A percentile compares a stretch with the other conserved stretches of the same genome.
phyloP scores from a whole-genome alignment of 1,284 basidiomycete genomes.

The Schizophyllum amplum region DNA sequence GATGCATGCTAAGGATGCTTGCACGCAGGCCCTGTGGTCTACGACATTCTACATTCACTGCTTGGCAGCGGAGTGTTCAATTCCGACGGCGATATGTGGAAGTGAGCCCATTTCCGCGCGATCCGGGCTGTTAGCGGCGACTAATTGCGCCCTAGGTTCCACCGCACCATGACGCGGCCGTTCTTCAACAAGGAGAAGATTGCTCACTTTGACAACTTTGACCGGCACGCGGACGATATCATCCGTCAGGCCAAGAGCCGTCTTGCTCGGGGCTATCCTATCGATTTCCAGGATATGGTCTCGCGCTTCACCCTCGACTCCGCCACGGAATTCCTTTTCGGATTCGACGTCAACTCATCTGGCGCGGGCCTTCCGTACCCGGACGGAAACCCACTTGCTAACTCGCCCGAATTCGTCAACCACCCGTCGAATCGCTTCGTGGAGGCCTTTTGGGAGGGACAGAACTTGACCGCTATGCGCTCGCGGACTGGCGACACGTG shows the following conservation, averaged over 20 bases:
- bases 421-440: conserved; percentile 10
- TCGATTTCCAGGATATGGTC: conserved; percentile 42
- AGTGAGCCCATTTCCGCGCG: conserved; percentile 17
- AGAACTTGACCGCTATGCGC: conserved; percentile 12
- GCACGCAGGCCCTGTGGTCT: background rate
- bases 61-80: conserved; percentile 9
- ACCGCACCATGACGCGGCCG: conserved; percentile 43
- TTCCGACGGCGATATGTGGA: conserved; percentile 30
- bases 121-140: background rate
- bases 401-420: background rate
- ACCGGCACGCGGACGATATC: conserved; percentile 30
- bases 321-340: conserved; percentile 40
- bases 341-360: conserved; percentile 29
- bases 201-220: conserved; percentile 44
- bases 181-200: conserved; percentile 47
- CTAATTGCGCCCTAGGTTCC: conserved; percentile 30
- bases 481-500: conserved; percentile 9
- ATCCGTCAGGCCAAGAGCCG: conserved; percentile 29
- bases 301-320: conserved; percentile 38
- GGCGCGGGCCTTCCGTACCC: conserved; percentile 29
- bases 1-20: background rate
- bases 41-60: background rate
- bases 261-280: conserved; percentile 31
- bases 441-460: conserved; percentile 8
- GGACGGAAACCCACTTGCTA: conserved; percentile 3